These are phyloP conservation scores for Diaporthe amygdali DNA, from an alignment of 2,329 filamentous ascomycete genomes.

Conservation along the genomic window DNA sequence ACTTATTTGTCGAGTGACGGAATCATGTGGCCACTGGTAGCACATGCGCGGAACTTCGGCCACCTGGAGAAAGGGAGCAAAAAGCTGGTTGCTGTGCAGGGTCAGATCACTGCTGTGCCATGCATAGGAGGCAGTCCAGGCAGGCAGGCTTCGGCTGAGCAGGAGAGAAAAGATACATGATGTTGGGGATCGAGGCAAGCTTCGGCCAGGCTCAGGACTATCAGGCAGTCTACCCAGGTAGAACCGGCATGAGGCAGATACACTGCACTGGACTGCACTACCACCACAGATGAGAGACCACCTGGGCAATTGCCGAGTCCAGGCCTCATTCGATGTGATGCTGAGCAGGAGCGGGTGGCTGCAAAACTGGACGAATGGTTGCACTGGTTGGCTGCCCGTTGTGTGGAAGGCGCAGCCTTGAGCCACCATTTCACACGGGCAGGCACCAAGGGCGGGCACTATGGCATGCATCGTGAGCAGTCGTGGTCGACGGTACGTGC, in stretches of 20 bases:
- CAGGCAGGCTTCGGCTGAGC: not conserved
- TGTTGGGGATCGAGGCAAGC: not conserved
- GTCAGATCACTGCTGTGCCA: not conserved
- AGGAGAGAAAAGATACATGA: no score
- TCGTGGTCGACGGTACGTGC: not conserved
- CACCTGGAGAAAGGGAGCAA: not conserved
- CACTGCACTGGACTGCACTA: no score
- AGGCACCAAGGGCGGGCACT: not conserved
- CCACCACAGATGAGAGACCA: no score
- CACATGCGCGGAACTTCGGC: slow-evolving; percentile 16
- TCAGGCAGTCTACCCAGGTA: no score
- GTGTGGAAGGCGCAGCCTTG: not conserved
- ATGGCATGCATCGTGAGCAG: not conserved
- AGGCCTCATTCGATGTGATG: no score
- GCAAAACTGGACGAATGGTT: no score
- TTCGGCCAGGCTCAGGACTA: no score
- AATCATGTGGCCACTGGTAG: slow-evolving; percentile 10
- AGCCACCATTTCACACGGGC: not conserved
- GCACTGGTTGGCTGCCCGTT: no score
- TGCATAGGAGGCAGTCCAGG: not conserved
- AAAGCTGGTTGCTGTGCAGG: not conserved
- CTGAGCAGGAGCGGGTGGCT: no score
- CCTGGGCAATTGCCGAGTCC: no score
- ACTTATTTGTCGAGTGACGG: slow-evolving; percentile 13
- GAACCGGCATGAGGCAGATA: no score